Conservation (phyloP, 2,329 filamentous ascomycete genomes). For the Arthroderma sp. region DNA sequence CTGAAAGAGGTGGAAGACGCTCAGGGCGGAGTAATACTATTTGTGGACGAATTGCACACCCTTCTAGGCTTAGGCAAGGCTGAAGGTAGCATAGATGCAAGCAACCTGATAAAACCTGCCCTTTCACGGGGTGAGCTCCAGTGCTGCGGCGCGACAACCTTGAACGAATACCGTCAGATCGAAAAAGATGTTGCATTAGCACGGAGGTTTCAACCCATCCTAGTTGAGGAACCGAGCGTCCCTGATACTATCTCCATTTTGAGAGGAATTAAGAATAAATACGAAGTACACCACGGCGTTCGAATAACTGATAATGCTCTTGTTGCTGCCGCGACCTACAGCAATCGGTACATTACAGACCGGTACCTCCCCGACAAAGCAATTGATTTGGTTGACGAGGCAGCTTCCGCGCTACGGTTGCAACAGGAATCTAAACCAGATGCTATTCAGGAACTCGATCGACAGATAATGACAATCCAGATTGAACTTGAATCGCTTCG, state of each 20-base stretch:
- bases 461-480: constrained; percentile 93
- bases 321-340: constrained; percentile 81
- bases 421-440: constrained; percentile 97
- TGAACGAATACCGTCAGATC: constrained; percentile 83
- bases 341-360: constrained; percentile 93
- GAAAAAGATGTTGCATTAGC: constrained; percentile 94
- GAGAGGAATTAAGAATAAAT: constrained; percentile 91
- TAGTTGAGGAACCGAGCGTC: constrained; percentile 83
- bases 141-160: constrained; percentile 86
- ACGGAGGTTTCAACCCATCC: constrained; percentile 82
- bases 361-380: constrained; percentile 94
- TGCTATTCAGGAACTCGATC: constrained; percentile 79
- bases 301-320: constrained; percentile 84
- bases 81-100: constrained; percentile 92
- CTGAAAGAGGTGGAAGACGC: constrained; percentile 83
- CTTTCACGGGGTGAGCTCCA: constrained; percentile 86
- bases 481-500: constrained; percentile 90
- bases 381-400: constrained; percentile 93
- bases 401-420: constrained; percentile 73
- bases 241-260: constrained; percentile 91
- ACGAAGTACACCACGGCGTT: constrained; percentile 94
- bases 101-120: constrained; percentile 85
- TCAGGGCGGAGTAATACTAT: constrained; percentile 79
- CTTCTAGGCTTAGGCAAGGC: constrained; percentile 86
- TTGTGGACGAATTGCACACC: constrained; percentile 89